phyloP scores from a whole-genome alignment of 352 stramenopile genomes.

The Pythium scleroteichum region DNA sequence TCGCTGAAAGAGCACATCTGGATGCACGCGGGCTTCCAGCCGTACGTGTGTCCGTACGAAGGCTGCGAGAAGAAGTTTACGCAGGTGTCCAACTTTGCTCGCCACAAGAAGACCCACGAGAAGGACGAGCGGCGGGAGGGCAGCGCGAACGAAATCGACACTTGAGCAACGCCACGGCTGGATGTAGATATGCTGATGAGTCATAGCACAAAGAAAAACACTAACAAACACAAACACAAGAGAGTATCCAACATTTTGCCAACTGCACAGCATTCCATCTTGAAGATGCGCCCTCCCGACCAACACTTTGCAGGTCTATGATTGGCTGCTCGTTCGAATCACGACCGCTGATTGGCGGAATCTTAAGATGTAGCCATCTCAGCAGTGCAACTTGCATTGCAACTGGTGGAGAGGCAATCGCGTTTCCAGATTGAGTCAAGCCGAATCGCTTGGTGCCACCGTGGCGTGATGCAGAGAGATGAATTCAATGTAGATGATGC shows the following conservation, averaged over 20 bases:
- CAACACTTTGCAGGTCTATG: conserved; percentile 5
- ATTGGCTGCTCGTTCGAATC: conserved; percentile 21
- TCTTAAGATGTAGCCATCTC: conserved; percentile 16
- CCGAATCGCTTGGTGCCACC: no score
- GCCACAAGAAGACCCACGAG: conserved; percentile 88
- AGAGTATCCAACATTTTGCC: neutral
- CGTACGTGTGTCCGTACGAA: conserved; percentile 90
- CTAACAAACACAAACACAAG: conserved; percentile 10
- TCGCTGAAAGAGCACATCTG: conserved; percentile 93
- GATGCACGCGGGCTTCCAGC: conserved; percentile 90
- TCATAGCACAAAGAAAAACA: neutral
- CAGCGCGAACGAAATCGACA: conserved; percentile 16
- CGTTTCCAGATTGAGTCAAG: no score
- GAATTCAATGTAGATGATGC: no score
- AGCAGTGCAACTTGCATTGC: neutral
- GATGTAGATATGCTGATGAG: conserved; percentile 6
- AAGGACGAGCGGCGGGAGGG: conserved; percentile 62
- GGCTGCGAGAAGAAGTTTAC: conserved; percentile 91
- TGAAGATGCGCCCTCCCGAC: neutral
- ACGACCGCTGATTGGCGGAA: conserved; percentile 20
- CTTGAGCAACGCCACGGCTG: conserved; percentile 2
- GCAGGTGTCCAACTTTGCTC: conserved; percentile 86
- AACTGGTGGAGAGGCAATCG: no score
- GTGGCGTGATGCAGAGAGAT: no score
- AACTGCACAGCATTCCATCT: no score